These are phyloP conservation scores for Pisolithus microcarpus DNA, from an alignment of 768 basidiomycete species.

Conservation along the genomic window DNA sequence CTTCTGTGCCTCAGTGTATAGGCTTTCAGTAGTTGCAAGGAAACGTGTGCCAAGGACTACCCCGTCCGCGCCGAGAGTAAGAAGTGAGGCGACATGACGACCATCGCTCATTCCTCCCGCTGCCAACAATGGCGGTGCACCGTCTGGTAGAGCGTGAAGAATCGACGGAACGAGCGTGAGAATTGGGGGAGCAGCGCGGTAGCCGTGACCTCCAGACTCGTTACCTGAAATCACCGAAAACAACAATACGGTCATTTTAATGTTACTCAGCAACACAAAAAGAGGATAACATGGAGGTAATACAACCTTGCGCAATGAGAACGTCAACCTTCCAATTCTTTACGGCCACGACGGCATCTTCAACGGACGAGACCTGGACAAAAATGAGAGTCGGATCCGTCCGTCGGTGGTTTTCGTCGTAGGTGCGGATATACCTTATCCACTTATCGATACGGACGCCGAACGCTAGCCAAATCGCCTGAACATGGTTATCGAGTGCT, in stretches of 20 bases:
- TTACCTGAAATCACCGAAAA: slow-evolving; percentile 40
- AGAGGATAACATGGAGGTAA: background rate
- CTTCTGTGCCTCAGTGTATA: slow-evolving; percentile 50
- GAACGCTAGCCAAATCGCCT: slow-evolving; percentile 72
- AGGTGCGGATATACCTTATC: slow-evolving; percentile 53
- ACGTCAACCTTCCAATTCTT: slow-evolving; percentile 67
- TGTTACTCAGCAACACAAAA: background rate
- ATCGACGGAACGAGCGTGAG: slow-evolving; percentile 53
- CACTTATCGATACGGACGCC: slow-evolving; percentile 52
- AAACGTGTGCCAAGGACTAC: slow-evolving; percentile 73
- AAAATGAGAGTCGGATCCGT: slow-evolving; percentile 48
- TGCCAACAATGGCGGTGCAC: slow-evolving; percentile 52
- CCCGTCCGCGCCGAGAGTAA: slow-evolving; percentile 63
- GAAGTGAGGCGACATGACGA: slow-evolving; percentile 53
- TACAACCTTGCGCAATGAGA: slow-evolving; percentile 68
- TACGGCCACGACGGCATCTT: slow-evolving; percentile 53
- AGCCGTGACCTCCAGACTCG: slow-evolving; percentile 78
- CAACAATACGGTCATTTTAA: slow-evolving; percentile 1
- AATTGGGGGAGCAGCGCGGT: slow-evolving; percentile 48
- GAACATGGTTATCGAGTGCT: slow-evolving; percentile 49
- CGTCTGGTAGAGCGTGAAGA: slow-evolving; percentile 34
- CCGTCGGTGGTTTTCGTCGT: slow-evolving; percentile 37
- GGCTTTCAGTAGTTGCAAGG: slow-evolving; percentile 56
- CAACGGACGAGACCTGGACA: slow-evolving; percentile 54
- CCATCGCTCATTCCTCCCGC: slow-evolving; percentile 71